Evolutionary conservation across 352 stramenopile species (phyloP), one percentile per base, ranked within the genome.

Genomic region (Phytophthora vignae): DNA sequence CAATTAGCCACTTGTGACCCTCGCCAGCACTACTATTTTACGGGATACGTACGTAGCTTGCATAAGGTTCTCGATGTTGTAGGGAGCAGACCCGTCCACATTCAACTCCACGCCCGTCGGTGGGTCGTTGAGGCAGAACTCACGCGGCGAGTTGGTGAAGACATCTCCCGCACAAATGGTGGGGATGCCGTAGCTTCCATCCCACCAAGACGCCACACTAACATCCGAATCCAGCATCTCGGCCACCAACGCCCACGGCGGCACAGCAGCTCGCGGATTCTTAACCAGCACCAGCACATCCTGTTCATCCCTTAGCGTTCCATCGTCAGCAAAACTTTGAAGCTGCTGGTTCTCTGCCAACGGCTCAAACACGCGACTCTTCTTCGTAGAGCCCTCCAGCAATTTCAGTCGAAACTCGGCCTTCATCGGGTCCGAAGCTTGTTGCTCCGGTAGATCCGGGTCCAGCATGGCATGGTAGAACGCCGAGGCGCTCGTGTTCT

Each of bases 1-100:
- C 22, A 38, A 12, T 40, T 22, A 64, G 42, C 27, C 27, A 31
- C 27, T 5, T 31, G 27, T 31, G 27, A 31, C 27, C 27, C 27
- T 7, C 27, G 7, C 27, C 27, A 6, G 7, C 27, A 31, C 27
- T 31, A 31, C 27, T 31, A 31, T 8, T 11, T 55, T 38, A 19
- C 17, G 14, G 33, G n/a, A 15, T 58, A 70, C 77, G 33, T 66
- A 91, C 72, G 72, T 79, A 3, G 87, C 87, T 79, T 89, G 63
- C n/a, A 94, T 65, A 11, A 94, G 73, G 58, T 94, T 94, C 55
- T 94, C 87, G 36, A 94, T 75, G 60, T 94, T 94, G 81, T 84
- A 92, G 12, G 74, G 76, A 11, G 84, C 85, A 4, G 72, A 88
- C 25, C 82, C 87, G 21, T 92, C 79, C 0, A 57, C 60, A 27